phyloP scores from a whole-genome alignment of 768 basidiomycete species.

The Naganishia antarctica region DNA sequence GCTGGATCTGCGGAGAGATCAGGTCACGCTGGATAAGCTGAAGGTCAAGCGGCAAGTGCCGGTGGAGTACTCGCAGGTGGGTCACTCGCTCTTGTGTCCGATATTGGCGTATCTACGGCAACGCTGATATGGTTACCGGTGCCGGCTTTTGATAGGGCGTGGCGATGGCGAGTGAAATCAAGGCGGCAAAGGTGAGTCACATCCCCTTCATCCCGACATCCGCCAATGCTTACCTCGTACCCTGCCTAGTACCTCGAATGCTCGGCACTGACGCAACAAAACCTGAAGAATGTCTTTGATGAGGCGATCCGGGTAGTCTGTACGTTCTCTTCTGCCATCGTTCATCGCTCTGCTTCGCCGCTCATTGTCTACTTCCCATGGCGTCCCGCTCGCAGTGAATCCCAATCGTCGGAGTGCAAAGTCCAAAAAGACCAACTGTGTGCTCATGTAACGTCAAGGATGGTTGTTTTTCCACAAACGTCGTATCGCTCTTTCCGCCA shows the following conservation, averaged over 20 bases:
- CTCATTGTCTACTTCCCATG: no score
- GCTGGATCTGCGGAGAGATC: slow-evolving; percentile 94
- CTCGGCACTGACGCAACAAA: slow-evolving; percentile 94
- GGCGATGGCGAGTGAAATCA: slow-evolving; percentile 85
- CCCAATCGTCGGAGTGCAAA: slow-evolving; percentile 25
- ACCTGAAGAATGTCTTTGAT: slow-evolving; percentile 97
- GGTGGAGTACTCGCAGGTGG: slow-evolving; percentile 65
- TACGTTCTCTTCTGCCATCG: not conserved
- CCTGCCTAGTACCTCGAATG: slow-evolving; percentile 4
- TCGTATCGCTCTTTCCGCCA: not conserved
- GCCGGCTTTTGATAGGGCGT: slow-evolving; percentile 76
- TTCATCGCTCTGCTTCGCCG: no score
- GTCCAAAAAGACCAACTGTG: slow-evolving; percentile 51
- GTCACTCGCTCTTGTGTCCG: no score
- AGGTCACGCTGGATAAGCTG: slow-evolving; percentile 82
- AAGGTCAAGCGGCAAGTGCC: slow-evolving; percentile 95
- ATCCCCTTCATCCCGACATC: not conserved
- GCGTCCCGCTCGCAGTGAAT: slow-evolving; percentile 46
- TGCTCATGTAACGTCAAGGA: slow-evolving; percentile 41
- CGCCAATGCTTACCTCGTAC: not conserved
- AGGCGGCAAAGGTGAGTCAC: slow-evolving; percentile 63
- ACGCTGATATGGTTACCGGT: slow-evolving; percentile 94
- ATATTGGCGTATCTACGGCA: no score
- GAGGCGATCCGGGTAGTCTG: slow-evolving; percentile 91
- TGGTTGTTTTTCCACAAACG: not conserved